A percentile compares a stretch with the other conserved stretches of the same genome.
These are phyloP conservation scores for Cercospora brassicicola DNA, from an alignment of 2,329 filamentous ascomycete genomes.

Conservation along the genomic window DNA sequence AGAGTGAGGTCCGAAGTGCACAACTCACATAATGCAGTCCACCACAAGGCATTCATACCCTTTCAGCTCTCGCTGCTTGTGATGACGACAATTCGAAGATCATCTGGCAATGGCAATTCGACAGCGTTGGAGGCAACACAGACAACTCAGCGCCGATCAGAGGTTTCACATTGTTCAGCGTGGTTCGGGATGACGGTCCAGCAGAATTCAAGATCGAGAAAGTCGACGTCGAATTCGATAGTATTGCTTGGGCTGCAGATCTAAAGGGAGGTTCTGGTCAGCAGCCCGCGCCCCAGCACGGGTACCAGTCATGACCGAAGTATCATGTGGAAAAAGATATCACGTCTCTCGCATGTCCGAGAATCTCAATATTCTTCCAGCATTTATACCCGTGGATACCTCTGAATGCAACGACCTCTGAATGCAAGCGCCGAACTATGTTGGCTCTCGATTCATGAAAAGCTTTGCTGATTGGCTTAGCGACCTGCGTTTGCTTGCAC, in stretches of 20 bases:
- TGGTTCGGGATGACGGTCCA: conserved; percentile 9
- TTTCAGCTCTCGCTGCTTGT: conserved; percentile 13
- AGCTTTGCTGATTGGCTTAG: too few species aligned
- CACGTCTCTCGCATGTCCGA: too few species aligned
- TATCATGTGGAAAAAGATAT: too few species aligned
- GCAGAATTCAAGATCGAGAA: conserved; percentile 7
- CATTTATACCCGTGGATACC: too few species aligned
- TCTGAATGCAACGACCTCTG: too few species aligned
- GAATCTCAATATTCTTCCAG: too few species aligned
- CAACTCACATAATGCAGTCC: too few species aligned
- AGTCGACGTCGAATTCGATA: conserved; percentile 12
- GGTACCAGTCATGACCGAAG: neutral
- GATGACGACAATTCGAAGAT: conserved; percentile 13
- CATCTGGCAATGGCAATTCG: conserved; percentile 14
- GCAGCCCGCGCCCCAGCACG: neutral
- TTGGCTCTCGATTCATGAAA: too few species aligned
- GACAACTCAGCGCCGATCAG: neutral
- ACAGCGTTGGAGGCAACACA: neutral
- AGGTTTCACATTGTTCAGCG: conserved; percentile 14
- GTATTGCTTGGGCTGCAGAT: conserved; percentile 11
- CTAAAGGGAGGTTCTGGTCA: neutral
- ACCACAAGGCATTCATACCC: conserved; percentile 1
- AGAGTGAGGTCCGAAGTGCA: too few species aligned
- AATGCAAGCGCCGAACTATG: too few species aligned
- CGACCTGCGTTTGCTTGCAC: too few species aligned